These are phyloP conservation scores for Stagonosporopsis vannaccii DNA, from an alignment of 2,329 filamentous ascomycete genomes.

Conservation along the genomic window DNA sequence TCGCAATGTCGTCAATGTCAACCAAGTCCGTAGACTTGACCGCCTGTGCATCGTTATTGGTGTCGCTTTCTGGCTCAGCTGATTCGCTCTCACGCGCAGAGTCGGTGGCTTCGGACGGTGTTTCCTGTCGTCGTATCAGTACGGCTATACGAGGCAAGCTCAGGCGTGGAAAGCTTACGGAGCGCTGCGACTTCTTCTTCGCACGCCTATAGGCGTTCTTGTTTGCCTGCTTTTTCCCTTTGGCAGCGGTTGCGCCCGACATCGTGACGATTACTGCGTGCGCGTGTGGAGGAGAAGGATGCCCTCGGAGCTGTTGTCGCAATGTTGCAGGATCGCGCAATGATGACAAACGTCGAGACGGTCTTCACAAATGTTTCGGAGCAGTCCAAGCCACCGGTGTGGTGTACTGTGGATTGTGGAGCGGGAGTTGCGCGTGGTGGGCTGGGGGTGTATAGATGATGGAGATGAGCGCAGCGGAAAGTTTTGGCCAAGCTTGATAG, in stretches of 20 bases:
- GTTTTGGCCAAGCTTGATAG: constrained; percentile 15
- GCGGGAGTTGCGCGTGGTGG: constrained; percentile 7
- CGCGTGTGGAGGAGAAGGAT: neutral
- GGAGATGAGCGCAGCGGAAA: constrained; percentile 11
- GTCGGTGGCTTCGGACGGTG: constrained; percentile 40
- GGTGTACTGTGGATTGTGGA: neutral
- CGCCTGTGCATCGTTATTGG: constrained; percentile 45
- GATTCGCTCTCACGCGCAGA: constrained; percentile 50
- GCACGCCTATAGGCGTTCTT: constrained; percentile 94
- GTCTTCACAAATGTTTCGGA: neutral
- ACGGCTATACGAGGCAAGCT: neutral
- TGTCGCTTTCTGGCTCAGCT: constrained; percentile 42
- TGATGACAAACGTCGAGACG: neutral
- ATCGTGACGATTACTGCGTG: constrained; percentile 24
- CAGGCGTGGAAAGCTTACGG: constrained; percentile 50
- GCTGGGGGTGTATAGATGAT: constrained; percentile 5
- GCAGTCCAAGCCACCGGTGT: neutral
- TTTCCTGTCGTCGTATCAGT: constrained; percentile 44
- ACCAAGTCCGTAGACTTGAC: constrained; percentile 57
- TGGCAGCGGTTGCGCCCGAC: constrained; percentile 36
- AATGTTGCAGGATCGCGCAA: neutral
- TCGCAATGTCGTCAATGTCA: constrained; percentile 45
- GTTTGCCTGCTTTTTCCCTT: constrained; percentile 69
- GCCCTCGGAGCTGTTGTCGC: neutral
- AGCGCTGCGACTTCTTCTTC: constrained; percentile 91